Evolutionary conservation across 2,329 filamentous ascomycete species (phyloP), one percentile per base, ranked within the genome.

Genomic region (Scedosporium minutisporum): DNA sequence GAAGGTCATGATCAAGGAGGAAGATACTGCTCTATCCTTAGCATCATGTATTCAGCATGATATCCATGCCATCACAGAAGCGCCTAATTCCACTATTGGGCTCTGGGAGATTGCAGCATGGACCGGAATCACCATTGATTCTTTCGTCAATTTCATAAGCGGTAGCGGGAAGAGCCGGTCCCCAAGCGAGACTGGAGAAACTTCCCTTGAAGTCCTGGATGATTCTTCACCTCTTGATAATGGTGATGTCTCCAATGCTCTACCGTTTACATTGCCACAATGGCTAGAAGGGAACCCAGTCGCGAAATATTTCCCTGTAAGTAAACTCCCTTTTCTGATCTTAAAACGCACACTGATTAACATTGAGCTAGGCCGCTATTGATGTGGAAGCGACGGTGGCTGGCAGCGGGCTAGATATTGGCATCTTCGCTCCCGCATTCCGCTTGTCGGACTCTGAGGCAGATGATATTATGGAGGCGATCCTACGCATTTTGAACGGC

Each of bases 141-240:
- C 82, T 0, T 93, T 90, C 74, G 85, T 96, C 68, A 97, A 97
- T 71, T 95, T 96, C 66, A 73, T 96, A 18, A 85, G 79, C 60
- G 72, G 86, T 4, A 82, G 82, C 0, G 25, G 1, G n/a, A 48
- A 46, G 42, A n/a, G 27, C 12, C n/a, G 16, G 29, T n/a, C 9
- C 10, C 14, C n/a, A 16, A 58, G 27, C 33, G 10, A 18, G 57
- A 3, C 27, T 9, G 57, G n/a, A 25, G 53, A n/a, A 4, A 46
- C 48, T n/a, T 16, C 21, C 10, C n/a, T 63, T 10, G 46, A 14
- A 6, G 25, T 33, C 3, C 5, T 53, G 18, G 21, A 29, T 16
- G n/a, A 3, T 41, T 33, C 25, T 27, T 41, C 21, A 21, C 18
- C 41, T 2, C 6, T 21, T 12, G 27, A 7, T 29, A 18, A 38